A percentile compares a stretch with the other conserved stretches of the same genome.
These are phyloP conservation scores for Capsicum rhomboideum DNA, from an alignment of 257 asterid species.

Conservation along the genomic window DNA sequence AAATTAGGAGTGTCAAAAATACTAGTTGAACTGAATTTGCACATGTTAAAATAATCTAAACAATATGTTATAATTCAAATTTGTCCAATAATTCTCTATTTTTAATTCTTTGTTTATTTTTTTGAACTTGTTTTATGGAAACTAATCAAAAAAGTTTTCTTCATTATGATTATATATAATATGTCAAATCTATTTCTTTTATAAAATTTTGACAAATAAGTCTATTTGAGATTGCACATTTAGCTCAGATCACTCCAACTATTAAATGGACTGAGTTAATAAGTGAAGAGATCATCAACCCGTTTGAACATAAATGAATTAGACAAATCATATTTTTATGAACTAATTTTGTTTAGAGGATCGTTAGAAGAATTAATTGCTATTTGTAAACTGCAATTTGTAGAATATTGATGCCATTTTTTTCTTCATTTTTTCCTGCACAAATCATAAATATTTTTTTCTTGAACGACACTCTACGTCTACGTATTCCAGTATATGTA, in stretches of 20 bases:
- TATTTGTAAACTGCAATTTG: too few relatives aligned
- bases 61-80: too few relatives aligned
- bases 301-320: rapidly evolving
- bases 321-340: neutral
- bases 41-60: too few relatives aligned
- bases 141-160: neutral
- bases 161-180: neutral
- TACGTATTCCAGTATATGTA: too few relatives aligned
- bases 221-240: neutral
- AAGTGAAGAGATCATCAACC: neutral
- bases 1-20: too few relatives aligned
- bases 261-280: neutral
- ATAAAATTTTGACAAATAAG: neutral
- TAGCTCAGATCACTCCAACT: neutral
- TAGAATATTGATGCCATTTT: too few relatives aligned
- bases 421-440: too few relatives aligned
- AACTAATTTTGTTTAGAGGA: neutral
- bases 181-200: neutral
- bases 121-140: neutral
- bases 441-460: too few relatives aligned
- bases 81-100: too few relatives aligned
- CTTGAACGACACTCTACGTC: too few relatives aligned
- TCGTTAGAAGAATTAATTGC: neutral
- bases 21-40: too few relatives aligned
- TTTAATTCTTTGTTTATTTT: neutral